Evolutionary conservation across 768 basidiomycete genomes (phyloP), one percentile per base, ranked within the genome.

Genomic region (Boletus tomentosulus): DNA sequence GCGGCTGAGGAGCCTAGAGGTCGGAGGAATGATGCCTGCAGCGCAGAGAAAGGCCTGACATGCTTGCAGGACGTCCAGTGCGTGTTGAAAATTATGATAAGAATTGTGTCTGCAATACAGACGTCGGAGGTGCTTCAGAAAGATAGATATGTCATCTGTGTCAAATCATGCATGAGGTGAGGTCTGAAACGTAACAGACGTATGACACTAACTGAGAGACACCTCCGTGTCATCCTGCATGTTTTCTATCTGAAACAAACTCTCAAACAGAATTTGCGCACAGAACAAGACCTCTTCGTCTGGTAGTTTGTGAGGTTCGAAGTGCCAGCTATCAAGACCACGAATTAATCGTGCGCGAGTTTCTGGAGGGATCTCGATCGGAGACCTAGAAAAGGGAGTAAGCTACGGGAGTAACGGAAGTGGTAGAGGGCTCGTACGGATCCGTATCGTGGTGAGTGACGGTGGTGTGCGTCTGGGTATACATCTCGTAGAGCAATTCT

Each of bases 61-160:
- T 0, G 95, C 94, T 66, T 99, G 97, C 22, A 98, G 79, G 15
- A 98, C 97, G 69, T 99, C 97, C 41, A 97, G 76, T 1, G 95
- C 97, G 71, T 99, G 97, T 57, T 92, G 85, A 67, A 96, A 98
- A 66, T 98, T 99, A 77, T 99, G 97, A 70, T 99, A 99, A 27
- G 89, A 87, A 72, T 98, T 98, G 54, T 86, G 84, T 48, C 82
- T 79, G 56, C 94, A 88, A 69, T 99, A 99, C 48, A 96, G 86
- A 28, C 83, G 82, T n/a, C 87, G 84, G n/a, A 98, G 80, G 59
- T 96, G 91, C 60, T 84, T 82, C 38, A 99, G 78, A 62, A 98
- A 87, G 10, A 82, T 72, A 19, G 83, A 79, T 58, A 98, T 78
- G 71, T 86, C 83, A 59, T 78, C 93, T 92, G 69, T 48, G 46